phyloP scores from a whole-genome alignment of 2,329 filamentous ascomycete species.

The Cladophialophora immunda region DNA sequence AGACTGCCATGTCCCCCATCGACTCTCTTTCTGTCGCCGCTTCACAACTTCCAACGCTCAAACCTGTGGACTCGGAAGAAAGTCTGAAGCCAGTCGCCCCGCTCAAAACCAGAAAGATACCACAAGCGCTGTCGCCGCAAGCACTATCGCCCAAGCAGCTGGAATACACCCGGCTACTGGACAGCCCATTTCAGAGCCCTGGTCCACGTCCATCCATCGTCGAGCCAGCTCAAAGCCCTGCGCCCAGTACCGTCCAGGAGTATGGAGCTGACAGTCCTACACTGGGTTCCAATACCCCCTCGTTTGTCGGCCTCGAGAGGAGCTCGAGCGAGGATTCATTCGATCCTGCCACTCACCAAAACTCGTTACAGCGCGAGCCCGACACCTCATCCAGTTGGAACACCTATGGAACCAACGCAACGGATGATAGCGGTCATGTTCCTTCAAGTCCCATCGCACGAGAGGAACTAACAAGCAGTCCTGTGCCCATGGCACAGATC shows the following conservation, averaged over 20 bases:
- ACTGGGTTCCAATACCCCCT: slow-evolving; percentile 26
- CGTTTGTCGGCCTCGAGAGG: slow-evolving; percentile 18
- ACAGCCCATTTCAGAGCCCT: slow-evolving; percentile 37
- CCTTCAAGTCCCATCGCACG: slow-evolving; percentile 47
- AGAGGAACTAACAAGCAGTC: slow-evolving; percentile 51
- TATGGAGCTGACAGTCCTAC: slow-evolving; percentile 34
- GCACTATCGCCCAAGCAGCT: slow-evolving; percentile 18
- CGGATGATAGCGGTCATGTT: slow-evolving; percentile 41
- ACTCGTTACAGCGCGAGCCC: slow-evolving; percentile 33
- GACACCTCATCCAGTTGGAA: slow-evolving; percentile 66
- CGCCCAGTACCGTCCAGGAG: slow-evolving; percentile 24
- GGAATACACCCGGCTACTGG: slow-evolving; percentile 21
- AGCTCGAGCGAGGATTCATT: slow-evolving; percentile 32
- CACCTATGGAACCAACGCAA: slow-evolving; percentile 66
- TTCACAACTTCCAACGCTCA: slow-evolving; percentile 41
- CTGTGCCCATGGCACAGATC: slow-evolving; percentile 45
- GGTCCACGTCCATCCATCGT: slow-evolving; percentile 14
- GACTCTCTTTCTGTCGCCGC: slow-evolving; percentile 46
- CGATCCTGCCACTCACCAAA: slow-evolving; percentile 19
- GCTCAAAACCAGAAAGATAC: slow-evolving; percentile 51
- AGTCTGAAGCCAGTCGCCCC: slow-evolving; percentile 54
- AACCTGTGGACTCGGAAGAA: slow-evolving; percentile 43
- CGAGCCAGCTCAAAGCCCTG: slow-evolving; percentile 26
- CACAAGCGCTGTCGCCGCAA: slow-evolving; percentile 40
- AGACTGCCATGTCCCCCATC: slow-evolving; percentile 29